Evolutionary conservation across 2,329 filamentous ascomycete species (phyloP), one percentile per base, ranked within the genome.

Genomic region (Rutstroemia sp.): DNA sequence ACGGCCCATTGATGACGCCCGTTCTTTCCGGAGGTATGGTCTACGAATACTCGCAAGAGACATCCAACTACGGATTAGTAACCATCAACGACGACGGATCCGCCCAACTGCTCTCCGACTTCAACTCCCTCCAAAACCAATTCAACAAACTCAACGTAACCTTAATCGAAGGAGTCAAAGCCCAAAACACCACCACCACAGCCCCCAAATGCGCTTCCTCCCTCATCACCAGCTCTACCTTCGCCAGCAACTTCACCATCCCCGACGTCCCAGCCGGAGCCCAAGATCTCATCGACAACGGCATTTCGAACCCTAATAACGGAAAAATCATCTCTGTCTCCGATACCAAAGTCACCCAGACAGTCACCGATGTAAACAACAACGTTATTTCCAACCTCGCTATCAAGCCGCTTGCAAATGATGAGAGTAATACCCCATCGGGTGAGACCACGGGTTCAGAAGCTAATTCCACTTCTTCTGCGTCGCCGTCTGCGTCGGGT

Each of bases 161-260:
- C 54, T 71, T 78, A 16, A 77, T 96, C 56, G 79, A 90, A 72
- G 75, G 78, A 50, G 74, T 80, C 63, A 83, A 87, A 70, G 75
- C 81, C 14, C 74, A 77, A 51, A 79, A 77, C 58, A 79, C 78
- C 30, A 70, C 73, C 37, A 74, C 80, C 58, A 72, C 75, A 39
- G 72, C 88, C 3, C 85, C 88, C 37, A 76, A 72, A 56, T 96
- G 92, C 77, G 74, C 74, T 61, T 58, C 77, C 34, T 79, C 75
- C 59, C 76, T 95, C 54, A 92, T 96, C 73, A 79, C 75, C 59
- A 75, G 77, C 61, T 73, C 79, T 58, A 80, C 78, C 60, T 95
- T 96, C 77, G 81, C 80, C 72, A 85, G 75, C 71, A 87, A 90
- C 77, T 97, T 95, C 75, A 86, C 85, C 47, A 75, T 96, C 57